A percentile compares a stretch with the other conserved stretches of the same genome.
Conservation (phyloP, 805 yeast genomes). For the Zygotorulaspora sp. region DNA sequence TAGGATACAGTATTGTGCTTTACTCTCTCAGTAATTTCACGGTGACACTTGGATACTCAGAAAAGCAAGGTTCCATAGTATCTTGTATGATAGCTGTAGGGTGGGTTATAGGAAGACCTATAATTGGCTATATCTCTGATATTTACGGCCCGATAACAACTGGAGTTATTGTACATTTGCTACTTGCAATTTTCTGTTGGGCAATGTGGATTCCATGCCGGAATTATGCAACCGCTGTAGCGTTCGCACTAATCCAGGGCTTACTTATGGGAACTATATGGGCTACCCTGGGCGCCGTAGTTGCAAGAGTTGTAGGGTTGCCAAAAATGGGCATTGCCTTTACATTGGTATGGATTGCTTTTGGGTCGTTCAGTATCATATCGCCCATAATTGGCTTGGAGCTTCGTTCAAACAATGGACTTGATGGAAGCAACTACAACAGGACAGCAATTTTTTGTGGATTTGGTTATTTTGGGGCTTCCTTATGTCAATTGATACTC, state of each 20-base stretch:
- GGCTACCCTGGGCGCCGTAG: slow-evolving; percentile 49
- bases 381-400: slow-evolving; percentile 60
- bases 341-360: slow-evolving; percentile 49
- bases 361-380: slow-evolving; percentile 48
- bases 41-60: slow-evolving; percentile 51
- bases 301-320: slow-evolving; percentile 51
- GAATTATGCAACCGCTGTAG: slow-evolving; percentile 51
- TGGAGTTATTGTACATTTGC: slow-evolving; percentile 35
- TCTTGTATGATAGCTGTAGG: slow-evolving; percentile 59
- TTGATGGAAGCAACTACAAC: slow-evolving; percentile 40
- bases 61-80: slow-evolving; percentile 52
- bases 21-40: slow-evolving; percentile 58
- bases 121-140: slow-evolving; percentile 50
- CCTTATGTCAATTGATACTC: slow-evolving; percentile 39
- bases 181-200: slow-evolving; percentile 40
- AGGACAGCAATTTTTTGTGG: slow-evolving; percentile 58
- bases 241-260: slow-evolving; percentile 50
- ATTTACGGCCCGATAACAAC: slow-evolving; percentile 49
- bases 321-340: slow-evolving; percentile 45
- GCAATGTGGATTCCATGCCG: slow-evolving; percentile 57
- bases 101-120: slow-evolving; percentile 50
- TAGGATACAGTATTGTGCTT: slow-evolving; percentile 57
- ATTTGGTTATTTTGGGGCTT: slow-evolving; percentile 44
- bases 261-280: slow-evolving; percentile 56
- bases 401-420: slow-evolving; percentile 34